Evolutionary conservation across 768 basidiomycete species (phyloP).

Genomic region (Calocera cornea): DNA sequence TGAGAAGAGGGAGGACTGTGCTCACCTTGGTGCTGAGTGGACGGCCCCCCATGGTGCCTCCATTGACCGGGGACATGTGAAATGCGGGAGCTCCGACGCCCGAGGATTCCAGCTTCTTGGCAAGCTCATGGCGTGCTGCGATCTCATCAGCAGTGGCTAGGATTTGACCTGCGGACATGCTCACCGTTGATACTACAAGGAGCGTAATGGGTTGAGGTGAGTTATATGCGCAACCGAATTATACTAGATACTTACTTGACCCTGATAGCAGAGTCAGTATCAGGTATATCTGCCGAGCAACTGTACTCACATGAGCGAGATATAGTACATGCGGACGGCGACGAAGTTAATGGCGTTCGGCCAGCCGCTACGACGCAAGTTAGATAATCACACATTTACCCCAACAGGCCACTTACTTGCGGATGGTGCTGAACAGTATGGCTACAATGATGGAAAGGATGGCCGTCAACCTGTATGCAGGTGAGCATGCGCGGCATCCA

Average conservation of each 20-base stretch:
- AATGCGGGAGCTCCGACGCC: neutral
- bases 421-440: neutral
- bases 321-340: neutral
- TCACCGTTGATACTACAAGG: neutral
- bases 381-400: neutral
- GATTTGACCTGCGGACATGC: neutral
- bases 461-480: neutral
- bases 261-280: neutral
- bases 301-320: neutral
- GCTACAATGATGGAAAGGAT: neutral
- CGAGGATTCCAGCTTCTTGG: slow-evolving; percentile 1
- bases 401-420: neutral
- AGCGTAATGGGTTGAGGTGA: neutral
- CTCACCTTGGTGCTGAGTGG: neutral
- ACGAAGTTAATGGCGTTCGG: slow-evolving; percentile 1
- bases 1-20: neutral
- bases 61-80: neutral
- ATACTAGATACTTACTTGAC: neutral
- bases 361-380: neutral
- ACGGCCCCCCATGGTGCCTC: neutral
- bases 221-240: neutral
- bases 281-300: neutral
- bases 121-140: neutral
- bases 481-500: neutral
- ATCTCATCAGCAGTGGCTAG: neutral